These are phyloP conservation scores for Pythium apleroticum DNA, from an alignment of 352 stramenopile species.

Conservation along the genomic window DNA sequence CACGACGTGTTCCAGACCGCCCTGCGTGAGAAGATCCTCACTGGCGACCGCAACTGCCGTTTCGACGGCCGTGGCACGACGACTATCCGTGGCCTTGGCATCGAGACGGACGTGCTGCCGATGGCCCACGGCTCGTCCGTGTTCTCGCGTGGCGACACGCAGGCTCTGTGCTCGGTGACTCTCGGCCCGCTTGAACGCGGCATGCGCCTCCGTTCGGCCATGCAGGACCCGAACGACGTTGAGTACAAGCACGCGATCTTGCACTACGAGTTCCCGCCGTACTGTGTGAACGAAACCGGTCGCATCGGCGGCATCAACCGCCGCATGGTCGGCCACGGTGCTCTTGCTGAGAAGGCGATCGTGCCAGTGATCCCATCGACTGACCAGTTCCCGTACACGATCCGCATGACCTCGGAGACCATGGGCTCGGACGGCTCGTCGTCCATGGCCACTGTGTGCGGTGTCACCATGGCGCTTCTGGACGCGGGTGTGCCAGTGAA, in stretches of 20 bases:
- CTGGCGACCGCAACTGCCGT: conserved; percentile 52
- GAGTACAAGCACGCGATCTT: conserved; percentile 90
- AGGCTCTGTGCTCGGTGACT: conserved; percentile 90
- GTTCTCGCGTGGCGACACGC: conserved; percentile 88
- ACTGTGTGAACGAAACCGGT: conserved; percentile 96
- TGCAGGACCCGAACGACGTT: conserved; percentile 47
- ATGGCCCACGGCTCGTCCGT: conserved; percentile 90
- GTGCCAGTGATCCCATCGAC: conserved; percentile 90
- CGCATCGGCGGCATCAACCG: conserved; percentile 81
- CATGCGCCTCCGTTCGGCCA: conserved; percentile 62
- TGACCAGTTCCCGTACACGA: conserved; percentile 95
- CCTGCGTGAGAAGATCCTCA: conserved; percentile 68
- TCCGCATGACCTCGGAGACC: conserved; percentile 96
- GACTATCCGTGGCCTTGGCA: conserved; percentile 83
- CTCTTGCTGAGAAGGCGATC: conserved; percentile 96
- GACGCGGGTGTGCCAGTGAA: conserved; percentile 96
- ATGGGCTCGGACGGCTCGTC: conserved; percentile 94
- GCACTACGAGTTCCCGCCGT: conserved; percentile 98
- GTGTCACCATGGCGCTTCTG: conserved; percentile 95
- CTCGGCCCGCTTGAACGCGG: conserved; percentile 79
- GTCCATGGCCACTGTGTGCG: conserved; percentile 97
- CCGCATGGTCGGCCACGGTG: conserved; percentile 96
- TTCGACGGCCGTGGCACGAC: conserved; percentile 84
- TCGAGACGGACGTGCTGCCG: conserved; percentile 86
- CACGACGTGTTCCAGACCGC: conserved; percentile 79